A percentile compares a stretch with the other conserved stretches of the same genome.
phyloP scores from a whole-genome alignment of 2,329 filamentous ascomycete genomes.

The Ophiostoma tasmaniense region DNA sequence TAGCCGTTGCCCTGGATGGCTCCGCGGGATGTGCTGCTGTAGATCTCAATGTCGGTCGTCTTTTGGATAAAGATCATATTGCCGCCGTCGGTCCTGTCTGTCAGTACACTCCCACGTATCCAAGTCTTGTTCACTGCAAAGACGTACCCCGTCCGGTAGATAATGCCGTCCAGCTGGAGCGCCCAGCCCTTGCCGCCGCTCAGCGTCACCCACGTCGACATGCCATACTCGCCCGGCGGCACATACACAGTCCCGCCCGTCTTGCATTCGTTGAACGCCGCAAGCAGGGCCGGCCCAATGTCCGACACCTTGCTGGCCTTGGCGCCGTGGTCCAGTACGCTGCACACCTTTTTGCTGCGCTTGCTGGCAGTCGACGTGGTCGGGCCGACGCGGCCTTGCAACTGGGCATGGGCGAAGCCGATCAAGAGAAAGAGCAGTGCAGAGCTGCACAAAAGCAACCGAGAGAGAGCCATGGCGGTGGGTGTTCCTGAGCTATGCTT shows the following conservation, averaged over 20 bases:
- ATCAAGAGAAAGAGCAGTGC: background rate
- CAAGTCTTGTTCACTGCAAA: too few relatives aligned
- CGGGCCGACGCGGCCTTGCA: conserved; percentile 24
- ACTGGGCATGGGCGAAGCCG: conserved; percentile 19
- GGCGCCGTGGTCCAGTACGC: conserved; percentile 42
- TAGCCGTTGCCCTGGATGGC: conserved; percentile 43
- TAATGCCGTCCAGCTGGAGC: conserved; percentile 21
- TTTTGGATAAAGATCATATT: conserved; percentile 25
- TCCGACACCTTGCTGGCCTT: background rate
- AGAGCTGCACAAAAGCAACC: background rate
- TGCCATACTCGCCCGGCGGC: conserved; percentile 21
- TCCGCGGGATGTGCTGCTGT: conserved; percentile 34
- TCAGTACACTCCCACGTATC: background rate
- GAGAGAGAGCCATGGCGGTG: background rate
- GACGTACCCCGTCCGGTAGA: conserved; percentile 20
- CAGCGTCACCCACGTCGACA: conserved; percentile 21
- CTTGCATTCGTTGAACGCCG: background rate
- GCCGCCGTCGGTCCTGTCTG: conserved; percentile 13
- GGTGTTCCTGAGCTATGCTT: too few relatives aligned
- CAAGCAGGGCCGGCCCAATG: background rate
- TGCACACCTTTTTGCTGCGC: conserved; percentile 32
- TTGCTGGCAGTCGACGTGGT: conserved; percentile 25
- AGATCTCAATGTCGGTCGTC: conserved; percentile 39
- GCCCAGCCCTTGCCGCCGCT: conserved; percentile 18
- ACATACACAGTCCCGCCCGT: conserved; percentile 18